Evolutionary conservation across 331 rosid species (phyloP), one percentile per base, ranked within the genome.

Genomic region (Malus hybrid): DNA sequence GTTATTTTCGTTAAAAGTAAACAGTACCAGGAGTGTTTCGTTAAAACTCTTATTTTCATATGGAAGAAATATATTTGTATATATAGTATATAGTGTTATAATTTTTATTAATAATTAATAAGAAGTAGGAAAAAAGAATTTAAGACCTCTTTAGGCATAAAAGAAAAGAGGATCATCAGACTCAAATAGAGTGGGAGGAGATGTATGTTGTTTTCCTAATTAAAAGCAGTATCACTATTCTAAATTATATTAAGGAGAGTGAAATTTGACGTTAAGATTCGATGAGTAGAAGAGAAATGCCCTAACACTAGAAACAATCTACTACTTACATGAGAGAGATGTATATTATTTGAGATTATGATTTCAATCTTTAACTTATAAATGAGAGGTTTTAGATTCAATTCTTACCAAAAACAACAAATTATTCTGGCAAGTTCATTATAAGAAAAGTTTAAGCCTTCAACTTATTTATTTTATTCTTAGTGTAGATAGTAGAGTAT

Each of bases 11-110:
- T 39, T 39, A 39, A 39, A 39, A 39, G 4, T 39, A 0, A 39
- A 39, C 1, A 39, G 1, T 39, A 39, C 0, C 0, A 0, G 0
- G 0, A 9, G 1, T 39, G 12, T 0, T 39, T 8, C 12, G 12
- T 39, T 39, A 0, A 39, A 39, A 9, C 11, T 39, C 1, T 39
- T 1, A 39, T 39, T 39, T 16, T 52, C 57, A 6, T 16, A 52
- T 6, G 4, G 10, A 3, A 52, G 20, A 52, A 52, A 52, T 16
- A 16, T 10, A 10, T 10, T 39, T 52, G 57, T 52, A 7, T 16
- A 52, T 16, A 39, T 39, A 39, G 1, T 18, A 50, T 7, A 0
- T 50, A 5, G 8, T 50, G 8, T 50, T 50, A 50, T 50, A 5
- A 50, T 1, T 15, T 52, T 52, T 2, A 16, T 52, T 52, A 52